A percentile compares a stretch with the other conserved stretches of the same genome.
Conservation (phyloP, 2,329 filamentous ascomycete genomes). For the Zalaria obscura region DNA sequence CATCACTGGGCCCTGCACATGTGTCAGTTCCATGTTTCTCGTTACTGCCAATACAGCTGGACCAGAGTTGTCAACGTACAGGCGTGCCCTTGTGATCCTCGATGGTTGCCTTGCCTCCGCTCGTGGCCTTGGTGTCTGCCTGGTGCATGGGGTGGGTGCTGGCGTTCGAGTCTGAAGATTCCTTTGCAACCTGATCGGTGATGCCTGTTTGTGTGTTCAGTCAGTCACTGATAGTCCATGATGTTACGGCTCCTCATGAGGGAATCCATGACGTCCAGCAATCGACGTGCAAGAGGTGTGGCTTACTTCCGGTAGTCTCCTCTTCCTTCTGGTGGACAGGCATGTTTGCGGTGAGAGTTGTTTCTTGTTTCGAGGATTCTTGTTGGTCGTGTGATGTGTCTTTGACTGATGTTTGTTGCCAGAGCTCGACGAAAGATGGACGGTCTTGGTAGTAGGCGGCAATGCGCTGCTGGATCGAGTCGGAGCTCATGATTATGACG, state of each 20-base stretch:
- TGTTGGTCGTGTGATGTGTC: background rate
- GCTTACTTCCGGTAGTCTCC: slow-evolving; percentile 23
- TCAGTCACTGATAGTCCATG: background rate
- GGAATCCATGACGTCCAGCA: background rate
- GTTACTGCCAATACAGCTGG: slow-evolving; percentile 5
- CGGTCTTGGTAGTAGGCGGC: background rate
- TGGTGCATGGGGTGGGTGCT: slow-evolving; percentile 21
- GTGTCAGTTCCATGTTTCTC: background rate
- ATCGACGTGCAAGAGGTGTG: too few species aligned
- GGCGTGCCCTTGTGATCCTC: slow-evolving; percentile 28
- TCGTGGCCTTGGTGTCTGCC: slow-evolving; percentile 15
- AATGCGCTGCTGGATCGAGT: background rate
- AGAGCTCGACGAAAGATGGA: background rate
- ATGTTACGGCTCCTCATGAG: background rate
- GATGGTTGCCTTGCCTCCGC: slow-evolving; percentile 20
- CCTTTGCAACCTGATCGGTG: slow-evolving; percentile 31
- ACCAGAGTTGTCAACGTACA: slow-evolving; percentile 11
- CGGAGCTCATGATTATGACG: background rate
- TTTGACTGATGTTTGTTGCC: background rate
- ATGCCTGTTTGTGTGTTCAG: slow-evolving; percentile 17
- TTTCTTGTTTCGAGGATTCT: background rate
- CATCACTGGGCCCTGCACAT: slow-evolving; percentile 27
- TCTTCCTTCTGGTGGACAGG: slow-evolving; percentile 28
- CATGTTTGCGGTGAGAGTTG: slow-evolving; percentile 16
- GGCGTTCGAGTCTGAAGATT: slow-evolving; percentile 26